Evolutionary conservation across 805 yeast species (phyloP).

Genomic region (Candida ovalis): DNA sequence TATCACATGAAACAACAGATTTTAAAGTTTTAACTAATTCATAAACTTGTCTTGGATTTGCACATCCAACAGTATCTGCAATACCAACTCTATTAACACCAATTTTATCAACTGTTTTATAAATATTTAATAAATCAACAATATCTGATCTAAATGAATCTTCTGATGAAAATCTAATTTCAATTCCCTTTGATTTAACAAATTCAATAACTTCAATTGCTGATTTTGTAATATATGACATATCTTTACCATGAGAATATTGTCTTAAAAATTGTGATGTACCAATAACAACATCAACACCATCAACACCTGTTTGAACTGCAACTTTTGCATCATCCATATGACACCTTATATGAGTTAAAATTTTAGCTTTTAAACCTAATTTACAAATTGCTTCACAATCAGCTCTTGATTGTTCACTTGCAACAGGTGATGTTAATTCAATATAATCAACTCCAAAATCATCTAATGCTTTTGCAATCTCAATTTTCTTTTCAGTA

Average conservation of each 20-base stretch:
- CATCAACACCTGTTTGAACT: slow-evolving; percentile 97
- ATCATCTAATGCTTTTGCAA: slow-evolving; percentile 94
- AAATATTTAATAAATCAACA: slow-evolving; percentile 91
- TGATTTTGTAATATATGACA: slow-evolving; percentile 93
- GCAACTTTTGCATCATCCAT: slow-evolving; percentile 99
- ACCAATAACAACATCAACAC: slow-evolving; percentile 97
- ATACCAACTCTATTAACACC: slow-evolving; percentile 99
- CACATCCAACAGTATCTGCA: slow-evolving; percentile 99
- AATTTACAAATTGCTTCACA: slow-evolving; percentile 98
- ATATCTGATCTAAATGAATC: slow-evolving; percentile 96
- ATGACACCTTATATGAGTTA: slow-evolving; percentile 96
- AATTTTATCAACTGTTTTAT: slow-evolving; percentile 93
- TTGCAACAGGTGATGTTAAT: slow-evolving; percentile 95
- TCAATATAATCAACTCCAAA: slow-evolving; percentile 98
- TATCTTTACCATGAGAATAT: slow-evolving; percentile 96
- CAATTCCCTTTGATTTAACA: slow-evolving; percentile 94
- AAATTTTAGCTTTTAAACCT: slow-evolving; percentile 91
- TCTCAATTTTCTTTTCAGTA: slow-evolving; percentile 93
- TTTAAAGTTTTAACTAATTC: slow-evolving; percentile 92
- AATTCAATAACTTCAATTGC: slow-evolving; percentile 97
- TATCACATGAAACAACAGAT: slow-evolving; percentile 92
- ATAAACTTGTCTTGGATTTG: slow-evolving; percentile 98
- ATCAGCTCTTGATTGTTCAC: slow-evolving; percentile 87
- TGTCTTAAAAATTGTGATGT: slow-evolving; percentile 93
- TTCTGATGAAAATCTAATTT: slow-evolving; percentile 94